A percentile compares a stretch with the other conserved stretches of the same genome.
Conservation (phyloP, 2,329 filamentous ascomycete genomes). For the Talaromyces sp. region DNA sequence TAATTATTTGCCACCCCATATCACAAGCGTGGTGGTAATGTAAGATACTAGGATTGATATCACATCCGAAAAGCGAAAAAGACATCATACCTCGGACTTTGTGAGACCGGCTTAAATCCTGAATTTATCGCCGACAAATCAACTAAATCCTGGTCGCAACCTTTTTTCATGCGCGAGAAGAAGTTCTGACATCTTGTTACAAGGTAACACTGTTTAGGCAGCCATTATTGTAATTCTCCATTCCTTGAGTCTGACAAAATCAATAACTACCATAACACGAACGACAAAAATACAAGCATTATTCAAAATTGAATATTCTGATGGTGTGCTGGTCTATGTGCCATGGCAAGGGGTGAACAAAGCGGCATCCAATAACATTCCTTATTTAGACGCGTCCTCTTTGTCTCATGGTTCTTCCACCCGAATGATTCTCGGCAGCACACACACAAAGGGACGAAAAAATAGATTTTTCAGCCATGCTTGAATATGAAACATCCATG, state of each 20-base stretch:
- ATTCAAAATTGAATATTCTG: background rate
- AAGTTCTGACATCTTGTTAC: background rate
- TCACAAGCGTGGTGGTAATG: background rate
- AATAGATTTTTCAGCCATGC: background rate
- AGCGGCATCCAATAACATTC: slow-evolving; percentile 10
- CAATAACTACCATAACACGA: background rate
- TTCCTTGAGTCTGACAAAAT: background rate
- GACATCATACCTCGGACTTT: background rate
- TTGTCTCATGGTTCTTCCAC: background rate
- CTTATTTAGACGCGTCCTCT: slow-evolving; percentile 9
- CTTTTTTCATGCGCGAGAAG: background rate
- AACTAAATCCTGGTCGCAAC: background rate
- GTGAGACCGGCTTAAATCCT: slow-evolving; percentile 6
- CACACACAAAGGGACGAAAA: background rate
- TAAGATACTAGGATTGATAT: background rate
- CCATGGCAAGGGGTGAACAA: slow-evolving; percentile 3
- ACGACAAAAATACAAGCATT: background rate
- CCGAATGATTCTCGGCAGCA: background rate
- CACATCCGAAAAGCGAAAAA: background rate
- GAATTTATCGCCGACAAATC: background rate
- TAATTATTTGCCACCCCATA: slow-evolving; percentile 4
- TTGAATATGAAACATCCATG: background rate
- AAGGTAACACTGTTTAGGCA: slow-evolving; percentile 10
- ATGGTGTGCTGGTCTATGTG: background rate
- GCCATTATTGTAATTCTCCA: background rate